phyloP scores from a whole-genome alignment of 108 stramenopile species.

The Cylindrotheca closterium region DNA sequence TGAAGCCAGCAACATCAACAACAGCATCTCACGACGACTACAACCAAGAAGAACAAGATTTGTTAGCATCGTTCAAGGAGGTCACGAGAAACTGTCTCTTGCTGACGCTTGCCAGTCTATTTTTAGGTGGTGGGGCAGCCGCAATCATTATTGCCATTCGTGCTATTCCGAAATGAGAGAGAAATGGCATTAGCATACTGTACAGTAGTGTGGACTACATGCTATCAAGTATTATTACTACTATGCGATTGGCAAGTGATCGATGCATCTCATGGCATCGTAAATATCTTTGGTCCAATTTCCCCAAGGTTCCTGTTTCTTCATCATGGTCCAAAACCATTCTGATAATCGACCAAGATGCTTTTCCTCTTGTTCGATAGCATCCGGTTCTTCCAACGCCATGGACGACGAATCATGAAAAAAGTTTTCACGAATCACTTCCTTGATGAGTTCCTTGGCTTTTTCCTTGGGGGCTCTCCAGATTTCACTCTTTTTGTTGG shows the following conservation, averaged over 20 bases:
- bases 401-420: slow-evolving; percentile 28
- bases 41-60: too few relatives aligned
- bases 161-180: too few relatives aligned
- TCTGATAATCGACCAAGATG: slow-evolving; percentile 53
- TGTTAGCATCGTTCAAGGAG: too few relatives aligned
- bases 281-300: slow-evolving; percentile 78
- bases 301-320: slow-evolving; percentile 70
- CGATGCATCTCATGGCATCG: slow-evolving; percentile 81
- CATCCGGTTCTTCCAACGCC: slow-evolving; percentile 21
- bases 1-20: too few relatives aligned
- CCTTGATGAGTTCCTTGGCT: slow-evolving; percentile 45
- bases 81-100: too few relatives aligned
- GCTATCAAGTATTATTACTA: too few relatives aligned
- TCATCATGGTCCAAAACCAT: slow-evolving; percentile 72
- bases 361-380: slow-evolving; percentile 21
- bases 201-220: too few relatives aligned
- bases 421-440: slow-evolving; percentile 60
- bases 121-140: too few relatives aligned
- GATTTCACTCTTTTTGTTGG: slow-evolving; percentile 53
- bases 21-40: too few relatives aligned
- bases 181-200: too few relatives aligned
- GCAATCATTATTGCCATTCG: too few relatives aligned
- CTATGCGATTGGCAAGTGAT: slow-evolving; percentile 67
- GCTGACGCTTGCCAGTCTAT: too few relatives aligned
- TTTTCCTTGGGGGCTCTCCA: slow-evolving; percentile 56